Evolutionary conservation across 2,329 filamentous ascomycete genomes (phyloP).

Genomic region (Lachnellula arida): DNA sequence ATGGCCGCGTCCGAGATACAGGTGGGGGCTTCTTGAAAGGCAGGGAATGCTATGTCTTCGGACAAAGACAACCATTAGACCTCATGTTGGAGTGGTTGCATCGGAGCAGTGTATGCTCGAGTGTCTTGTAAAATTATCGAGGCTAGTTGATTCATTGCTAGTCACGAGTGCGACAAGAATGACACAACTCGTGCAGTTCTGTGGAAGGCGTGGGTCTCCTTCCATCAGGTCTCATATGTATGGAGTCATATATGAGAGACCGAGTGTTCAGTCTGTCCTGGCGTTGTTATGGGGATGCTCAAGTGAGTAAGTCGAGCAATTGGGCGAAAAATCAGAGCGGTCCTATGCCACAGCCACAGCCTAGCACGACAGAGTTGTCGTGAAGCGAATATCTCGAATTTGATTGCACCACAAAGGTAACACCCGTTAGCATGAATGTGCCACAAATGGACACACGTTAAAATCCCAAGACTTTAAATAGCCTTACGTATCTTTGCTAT

Average conservation of each 20-base stretch:
- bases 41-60: background rate
- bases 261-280: background rate
- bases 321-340: too few species aligned
- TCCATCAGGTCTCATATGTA: background rate
- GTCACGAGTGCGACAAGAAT: background rate
- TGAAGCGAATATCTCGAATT: too few species aligned
- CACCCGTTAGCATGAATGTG: too few species aligned
- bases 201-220: background rate
- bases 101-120: background rate
- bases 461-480: too few species aligned
- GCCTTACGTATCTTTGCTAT: too few species aligned
- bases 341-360: too few species aligned
- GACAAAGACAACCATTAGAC: background rate
- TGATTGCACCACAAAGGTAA: too few species aligned
- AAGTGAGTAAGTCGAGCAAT: too few species aligned
- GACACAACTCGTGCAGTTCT: background rate
- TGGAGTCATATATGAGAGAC: background rate
- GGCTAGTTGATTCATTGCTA: background rate
- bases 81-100: background rate
- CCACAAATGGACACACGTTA: too few species aligned
- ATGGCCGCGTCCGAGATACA: background rate
- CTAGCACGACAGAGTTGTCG: too few species aligned
- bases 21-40: slow-evolving; percentile 1
- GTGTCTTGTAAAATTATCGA: background rate
- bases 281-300: too few species aligned